Percentiles rank a stretch among this genome's conserved stretches.
Conservation (phyloP, 2,329 filamentous ascomycete genomes). For the Claviceps maximensis region DNA sequence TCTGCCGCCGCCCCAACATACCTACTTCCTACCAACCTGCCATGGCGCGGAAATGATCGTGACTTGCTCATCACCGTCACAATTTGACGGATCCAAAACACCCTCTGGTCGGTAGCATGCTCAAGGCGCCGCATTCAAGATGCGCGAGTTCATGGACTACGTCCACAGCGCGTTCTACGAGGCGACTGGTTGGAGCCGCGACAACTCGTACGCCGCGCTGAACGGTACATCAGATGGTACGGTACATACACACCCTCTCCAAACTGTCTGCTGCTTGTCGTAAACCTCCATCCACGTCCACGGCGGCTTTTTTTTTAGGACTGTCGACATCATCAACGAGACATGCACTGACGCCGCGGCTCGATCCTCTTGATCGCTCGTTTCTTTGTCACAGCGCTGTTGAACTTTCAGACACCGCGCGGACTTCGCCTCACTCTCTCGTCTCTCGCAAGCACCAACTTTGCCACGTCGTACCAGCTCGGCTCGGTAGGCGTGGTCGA, state of each 20-base stretch:
- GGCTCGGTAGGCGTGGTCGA: slow-evolving; percentile 84
- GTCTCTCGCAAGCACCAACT: slow-evolving; percentile 82
- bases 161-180: slow-evolving; percentile 83
- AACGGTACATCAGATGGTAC: slow-evolving; percentile 70
- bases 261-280: too few species aligned
- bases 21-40: too few species aligned
- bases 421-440: slow-evolving; percentile 79
- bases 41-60: neutral
- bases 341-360: neutral
- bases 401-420: slow-evolving; percentile 77
- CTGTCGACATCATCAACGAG: neutral
- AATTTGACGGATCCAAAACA: neutral
- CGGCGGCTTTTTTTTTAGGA: too few species aligned
- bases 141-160: slow-evolving; percentile 97
- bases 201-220: slow-evolving; percentile 82
- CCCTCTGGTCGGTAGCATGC: slow-evolving; percentile 14
- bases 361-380: neutral
- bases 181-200: slow-evolving; percentile 75
- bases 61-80: neutral
- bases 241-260: too few species aligned
- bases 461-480: slow-evolving; percentile 86
- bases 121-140: slow-evolving; percentile 29
- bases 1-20: neutral
- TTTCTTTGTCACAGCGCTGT: slow-evolving; percentile 43
- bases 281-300: too few species aligned